Conservation (phyloP, 176 grass and related monocot species). For the Thalia dealbata region DNA sequence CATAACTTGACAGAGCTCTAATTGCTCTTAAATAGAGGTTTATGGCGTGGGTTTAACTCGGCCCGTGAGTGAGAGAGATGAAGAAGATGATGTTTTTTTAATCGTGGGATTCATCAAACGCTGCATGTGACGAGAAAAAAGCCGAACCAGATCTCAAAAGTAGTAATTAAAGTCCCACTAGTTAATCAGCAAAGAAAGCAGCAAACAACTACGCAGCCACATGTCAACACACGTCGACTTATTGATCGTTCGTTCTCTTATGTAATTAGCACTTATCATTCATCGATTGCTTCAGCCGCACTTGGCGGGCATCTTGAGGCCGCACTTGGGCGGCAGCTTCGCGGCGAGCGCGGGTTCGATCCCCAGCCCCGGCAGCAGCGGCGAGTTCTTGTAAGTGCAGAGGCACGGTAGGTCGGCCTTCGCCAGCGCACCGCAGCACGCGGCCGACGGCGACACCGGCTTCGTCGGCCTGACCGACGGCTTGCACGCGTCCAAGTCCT, state of each 20-base stretch:
- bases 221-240: neutral
- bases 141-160: too few relatives aligned
- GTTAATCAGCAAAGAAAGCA: too few relatives aligned
- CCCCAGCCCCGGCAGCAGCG: constrained; percentile 7
- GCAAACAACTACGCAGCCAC: too few relatives aligned
- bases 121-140: too few relatives aligned
- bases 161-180: neutral
- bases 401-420: constrained; percentile 3
- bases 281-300: neutral
- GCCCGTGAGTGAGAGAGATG: too few relatives aligned
- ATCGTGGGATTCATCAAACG: too few relatives aligned
- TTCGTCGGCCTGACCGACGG: neutral
- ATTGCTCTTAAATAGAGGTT: too few relatives aligned
- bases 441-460: neutral
- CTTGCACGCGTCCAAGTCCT: neutral
- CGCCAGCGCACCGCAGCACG: neutral
- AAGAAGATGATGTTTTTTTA: too few relatives aligned
- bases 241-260: neutral
- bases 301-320: neutral
- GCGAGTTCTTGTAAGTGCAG: constrained; percentile 3
- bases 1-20: too few relatives aligned
- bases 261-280: too few relatives aligned
- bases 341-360: constrained; percentile 4
- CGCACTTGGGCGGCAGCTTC: constrained; percentile 1
- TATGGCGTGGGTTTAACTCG: too few relatives aligned